These are phyloP conservation scores for Phytophthora idaei DNA, from an alignment of 352 stramenopile genomes.

Conservation along the genomic window DNA sequence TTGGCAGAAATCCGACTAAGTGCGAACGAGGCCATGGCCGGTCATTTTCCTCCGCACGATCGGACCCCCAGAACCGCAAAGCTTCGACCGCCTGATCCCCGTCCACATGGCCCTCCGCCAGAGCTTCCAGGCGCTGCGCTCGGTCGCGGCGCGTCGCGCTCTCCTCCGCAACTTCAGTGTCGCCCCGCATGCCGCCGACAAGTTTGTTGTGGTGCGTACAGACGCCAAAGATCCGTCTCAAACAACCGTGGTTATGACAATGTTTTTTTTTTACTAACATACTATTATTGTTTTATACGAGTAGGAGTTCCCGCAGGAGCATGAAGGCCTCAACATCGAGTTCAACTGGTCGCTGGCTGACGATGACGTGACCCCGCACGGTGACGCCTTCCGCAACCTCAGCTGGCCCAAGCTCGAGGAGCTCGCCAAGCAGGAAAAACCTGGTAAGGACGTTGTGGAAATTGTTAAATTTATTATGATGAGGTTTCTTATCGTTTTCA, in stretches of 20 bases:
- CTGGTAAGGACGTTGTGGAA: conserved; percentile 31
- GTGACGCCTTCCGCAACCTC: conserved; percentile 82
- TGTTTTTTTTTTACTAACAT: conserved; percentile 4
- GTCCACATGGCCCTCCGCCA: conserved; percentile 63
- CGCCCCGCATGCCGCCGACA: conserved; percentile 70
- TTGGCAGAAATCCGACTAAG: conserved; percentile 39
- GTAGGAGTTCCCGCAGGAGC: conserved; percentile 78
- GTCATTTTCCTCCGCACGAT: conserved; percentile 48
- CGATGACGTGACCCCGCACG: conserved; percentile 81
- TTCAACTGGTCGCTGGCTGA: conserved; percentile 88
- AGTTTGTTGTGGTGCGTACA: conserved; percentile 75
- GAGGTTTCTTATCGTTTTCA: background rate
- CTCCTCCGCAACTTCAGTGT: conserved; percentile 50
- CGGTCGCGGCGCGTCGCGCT: conserved; percentile 43
- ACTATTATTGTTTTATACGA: conserved; percentile 10
- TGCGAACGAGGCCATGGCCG: conserved; percentile 27
- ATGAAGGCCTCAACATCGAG: conserved; percentile 83
- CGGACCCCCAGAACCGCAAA: conserved; percentile 41
- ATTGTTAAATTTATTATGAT: conserved; percentile 11
- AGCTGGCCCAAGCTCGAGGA: conserved; percentile 64
- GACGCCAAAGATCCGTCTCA: background rate
- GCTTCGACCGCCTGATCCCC: background rate
- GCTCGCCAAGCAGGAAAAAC: conserved; percentile 71
- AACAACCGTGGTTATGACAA: background rate
- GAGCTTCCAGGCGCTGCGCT: conserved; percentile 59